These are phyloP conservation scores for Dactylonectria macrodidyma DNA, from an alignment of 2,329 filamentous ascomycete species.

Conservation along the genomic window DNA sequence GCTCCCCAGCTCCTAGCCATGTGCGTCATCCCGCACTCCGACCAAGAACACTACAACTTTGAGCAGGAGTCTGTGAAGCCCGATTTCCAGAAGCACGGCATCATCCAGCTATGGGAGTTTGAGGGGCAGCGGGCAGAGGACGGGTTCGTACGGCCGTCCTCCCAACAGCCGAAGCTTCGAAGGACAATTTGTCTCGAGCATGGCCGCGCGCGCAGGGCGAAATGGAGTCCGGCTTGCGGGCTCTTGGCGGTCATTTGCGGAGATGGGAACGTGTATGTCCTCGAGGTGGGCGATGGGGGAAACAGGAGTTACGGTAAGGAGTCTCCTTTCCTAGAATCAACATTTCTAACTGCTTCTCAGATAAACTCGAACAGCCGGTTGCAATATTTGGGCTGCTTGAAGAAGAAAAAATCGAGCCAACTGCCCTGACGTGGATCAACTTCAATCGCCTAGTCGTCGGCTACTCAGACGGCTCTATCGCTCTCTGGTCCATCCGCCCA, in stretches of 20 bases:
- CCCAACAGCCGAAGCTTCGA: conserved; percentile 55
- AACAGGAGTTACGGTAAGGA: conserved; percentile 59
- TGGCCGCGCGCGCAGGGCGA: conserved; percentile 65
- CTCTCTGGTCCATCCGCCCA: conserved; percentile 70
- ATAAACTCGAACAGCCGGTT: conserved; percentile 61
- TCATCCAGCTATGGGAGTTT: conserved; percentile 69
- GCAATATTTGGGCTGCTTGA: conserved; percentile 60
- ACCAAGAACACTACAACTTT: conserved; percentile 62
- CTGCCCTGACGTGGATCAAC: conserved; percentile 69
- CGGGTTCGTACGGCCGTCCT: conserved; percentile 54
- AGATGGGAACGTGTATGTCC: conserved; percentile 66
- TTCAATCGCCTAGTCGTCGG: conserved; percentile 69
- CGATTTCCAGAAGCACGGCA: conserved; percentile 59
- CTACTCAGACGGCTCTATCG: conserved; percentile 70
- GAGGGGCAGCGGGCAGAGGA: conserved; percentile 48
- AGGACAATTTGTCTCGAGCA: conserved; percentile 65
- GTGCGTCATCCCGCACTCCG: conserved; percentile 64
- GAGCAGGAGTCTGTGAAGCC: conserved; percentile 55
- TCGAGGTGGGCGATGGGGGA: conserved; percentile 56
- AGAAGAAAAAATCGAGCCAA: conserved; percentile 65
- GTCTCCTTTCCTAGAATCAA: neutral
- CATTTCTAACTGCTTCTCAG: conserved; percentile 53
- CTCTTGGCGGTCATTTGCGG: conserved; percentile 65
- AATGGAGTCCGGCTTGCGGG: conserved; percentile 67
- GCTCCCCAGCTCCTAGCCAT: conserved; percentile 66